phyloP scores from a whole-genome alignment of 805 yeast species.

The Priceomyces medius region DNA sequence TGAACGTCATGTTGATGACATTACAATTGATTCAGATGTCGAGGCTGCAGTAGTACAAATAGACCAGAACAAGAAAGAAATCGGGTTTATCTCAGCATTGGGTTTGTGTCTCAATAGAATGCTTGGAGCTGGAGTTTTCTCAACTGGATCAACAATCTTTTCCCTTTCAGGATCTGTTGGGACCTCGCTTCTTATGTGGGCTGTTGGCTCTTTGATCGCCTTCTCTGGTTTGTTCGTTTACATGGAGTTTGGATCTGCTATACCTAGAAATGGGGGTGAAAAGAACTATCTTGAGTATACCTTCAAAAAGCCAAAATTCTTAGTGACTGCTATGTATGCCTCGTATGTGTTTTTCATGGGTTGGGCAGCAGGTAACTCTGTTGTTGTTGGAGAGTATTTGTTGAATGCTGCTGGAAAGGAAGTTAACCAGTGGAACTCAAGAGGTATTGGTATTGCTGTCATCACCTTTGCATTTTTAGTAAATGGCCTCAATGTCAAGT shows the following conservation, averaged over 20 bases:
- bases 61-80: slow-evolving; percentile 45
- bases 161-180: slow-evolving; percentile 68
- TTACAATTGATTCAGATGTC: slow-evolving; percentile 12
- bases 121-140: slow-evolving; percentile 74
- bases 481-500: slow-evolving; percentile 58
- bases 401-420: slow-evolving; percentile 70
- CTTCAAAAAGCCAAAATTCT: slow-evolving; percentile 64
- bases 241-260: slow-evolving; percentile 75
- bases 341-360: slow-evolving; percentile 73
- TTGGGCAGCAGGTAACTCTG: slow-evolving; percentile 84
- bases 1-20: background rate
- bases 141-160: slow-evolving; percentile 65
- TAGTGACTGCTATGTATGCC: slow-evolving; percentile 62
- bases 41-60: slow-evolving; percentile 34
- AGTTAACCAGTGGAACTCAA: slow-evolving; percentile 70
- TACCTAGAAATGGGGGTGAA: slow-evolving; percentile 84
- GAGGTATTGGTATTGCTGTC: slow-evolving; percentile 75
- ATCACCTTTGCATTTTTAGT: slow-evolving; percentile 67
- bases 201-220: slow-evolving; percentile 70
- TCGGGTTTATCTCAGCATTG: slow-evolving; percentile 45
- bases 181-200: slow-evolving; percentile 68
- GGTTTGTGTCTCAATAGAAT: slow-evolving; percentile 62
- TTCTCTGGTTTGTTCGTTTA: slow-evolving; percentile 57
- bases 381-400: slow-evolving; percentile 76
- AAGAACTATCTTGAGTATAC: slow-evolving; percentile 76